phyloP scores from a whole-genome alignment of 2,329 filamentous ascomycete genomes.

The Dactylellina haptotyla region DNA sequence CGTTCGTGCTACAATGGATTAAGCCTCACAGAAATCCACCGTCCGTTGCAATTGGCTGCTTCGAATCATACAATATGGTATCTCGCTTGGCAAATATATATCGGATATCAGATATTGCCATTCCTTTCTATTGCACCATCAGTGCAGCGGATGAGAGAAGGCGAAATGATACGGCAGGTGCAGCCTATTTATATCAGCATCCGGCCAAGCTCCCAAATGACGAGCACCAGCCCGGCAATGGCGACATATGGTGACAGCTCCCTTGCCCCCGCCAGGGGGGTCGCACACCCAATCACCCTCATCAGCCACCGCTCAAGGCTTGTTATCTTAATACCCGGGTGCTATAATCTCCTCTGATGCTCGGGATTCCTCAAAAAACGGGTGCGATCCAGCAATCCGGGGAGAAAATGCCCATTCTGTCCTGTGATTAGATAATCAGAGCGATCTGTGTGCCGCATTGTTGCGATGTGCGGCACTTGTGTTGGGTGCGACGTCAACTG shows the following conservation, averaged over 20 bases:
- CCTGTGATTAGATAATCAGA: conserved; percentile 6
- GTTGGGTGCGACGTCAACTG: background rate
- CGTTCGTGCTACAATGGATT: too few relatives aligned
- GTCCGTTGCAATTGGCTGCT: too few relatives aligned
- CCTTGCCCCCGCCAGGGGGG: background rate
- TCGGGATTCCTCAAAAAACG: background rate
- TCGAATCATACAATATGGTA: too few relatives aligned
- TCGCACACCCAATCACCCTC: background rate
- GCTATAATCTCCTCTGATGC: background rate
- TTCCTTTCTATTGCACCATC: conserved; percentile 42
- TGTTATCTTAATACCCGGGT: too few relatives aligned
- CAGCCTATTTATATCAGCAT: conserved; percentile 17
- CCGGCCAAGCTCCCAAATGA: conserved; percentile 23
- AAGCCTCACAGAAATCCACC: too few relatives aligned
- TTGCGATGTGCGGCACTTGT: conserved; percentile 1
- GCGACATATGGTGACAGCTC: conserved; percentile 31
- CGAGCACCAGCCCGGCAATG: conserved; percentile 48
- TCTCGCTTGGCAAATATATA: too few relatives aligned
- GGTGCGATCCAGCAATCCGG: too few relatives aligned
- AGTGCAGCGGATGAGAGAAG: background rate
- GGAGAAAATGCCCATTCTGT: too few relatives aligned
- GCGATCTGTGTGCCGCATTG: background rate
- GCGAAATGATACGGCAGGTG: conserved; percentile 1
- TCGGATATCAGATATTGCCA: conserved; percentile 5
- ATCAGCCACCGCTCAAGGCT: too few relatives aligned